A percentile compares a stretch with the other conserved stretches of the same genome.
phyloP scores from a whole-genome alignment of 352 stramenopile genomes.

The Phytopythium mirpurense region DNA sequence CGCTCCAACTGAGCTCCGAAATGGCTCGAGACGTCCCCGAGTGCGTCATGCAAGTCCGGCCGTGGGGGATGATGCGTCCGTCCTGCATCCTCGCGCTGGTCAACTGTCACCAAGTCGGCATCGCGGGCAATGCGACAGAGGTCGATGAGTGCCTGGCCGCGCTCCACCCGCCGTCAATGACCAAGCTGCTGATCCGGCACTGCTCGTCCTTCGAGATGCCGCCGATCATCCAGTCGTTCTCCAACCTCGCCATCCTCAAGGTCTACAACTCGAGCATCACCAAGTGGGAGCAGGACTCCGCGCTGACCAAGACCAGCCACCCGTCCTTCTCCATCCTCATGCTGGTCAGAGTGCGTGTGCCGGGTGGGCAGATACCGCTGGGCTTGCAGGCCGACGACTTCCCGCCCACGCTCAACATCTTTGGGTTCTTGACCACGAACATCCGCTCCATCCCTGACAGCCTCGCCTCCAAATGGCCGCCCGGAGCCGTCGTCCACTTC shows the following conservation, averaged over 20 bases:
- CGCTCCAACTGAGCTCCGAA: conserved; percentile 2
- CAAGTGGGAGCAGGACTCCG: conserved; percentile 10
- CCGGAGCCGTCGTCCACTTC: background rate
- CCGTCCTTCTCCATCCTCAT: conserved; percentile 15
- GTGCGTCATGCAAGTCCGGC: conserved; percentile 27
- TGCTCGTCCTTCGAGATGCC: conserved; percentile 26
- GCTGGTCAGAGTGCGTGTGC: conserved; percentile 19
- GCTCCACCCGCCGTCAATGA: conserved; percentile 16
- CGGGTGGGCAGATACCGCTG: conserved; percentile 5
- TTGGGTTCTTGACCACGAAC: conserved; percentile 6
- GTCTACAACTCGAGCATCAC: conserved; percentile 26
- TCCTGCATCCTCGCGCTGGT: conserved; percentile 36
- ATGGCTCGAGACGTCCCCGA: conserved; percentile 5
- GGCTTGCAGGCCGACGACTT: conserved; percentile 5
- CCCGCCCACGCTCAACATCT: background rate
- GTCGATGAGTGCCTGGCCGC: conserved; percentile 8
- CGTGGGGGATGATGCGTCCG: conserved; percentile 24
- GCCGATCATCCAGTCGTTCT: conserved; percentile 10
- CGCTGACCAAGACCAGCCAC: conserved; percentile 11
- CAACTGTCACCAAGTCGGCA: conserved; percentile 17
- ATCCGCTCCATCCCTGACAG: conserved; percentile 1
- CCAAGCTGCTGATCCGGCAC: conserved; percentile 18
- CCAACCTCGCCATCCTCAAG: conserved; percentile 15
- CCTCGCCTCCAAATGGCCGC: conserved; percentile 2
- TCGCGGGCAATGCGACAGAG: conserved; percentile 8